Percentiles rank a stretch among this genome's conserved stretches.
phyloP scores from a whole-genome alignment of 2,329 filamentous ascomycete genomes.

The Fusarium cyanostomum region DNA sequence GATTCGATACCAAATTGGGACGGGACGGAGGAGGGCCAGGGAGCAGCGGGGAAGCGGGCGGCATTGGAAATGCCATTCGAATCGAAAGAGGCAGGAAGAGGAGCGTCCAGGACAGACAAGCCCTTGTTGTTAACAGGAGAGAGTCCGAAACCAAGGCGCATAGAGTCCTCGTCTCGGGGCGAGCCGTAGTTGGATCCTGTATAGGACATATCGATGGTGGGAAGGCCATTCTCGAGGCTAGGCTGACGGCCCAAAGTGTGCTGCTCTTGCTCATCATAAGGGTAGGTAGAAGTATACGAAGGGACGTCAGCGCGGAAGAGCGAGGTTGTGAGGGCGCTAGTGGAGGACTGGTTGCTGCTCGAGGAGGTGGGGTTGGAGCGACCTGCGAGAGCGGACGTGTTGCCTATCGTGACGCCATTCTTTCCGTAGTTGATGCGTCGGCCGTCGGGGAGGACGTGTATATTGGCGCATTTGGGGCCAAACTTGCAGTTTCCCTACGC shows the following conservation, averaged over 20 bases:
- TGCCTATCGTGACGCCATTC: constrained; percentile 72
- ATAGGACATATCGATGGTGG: constrained; percentile 68
- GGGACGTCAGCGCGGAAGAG: constrained; percentile 57
- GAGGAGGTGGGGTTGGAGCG: constrained; percentile 64
- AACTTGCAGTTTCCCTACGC: constrained; percentile 96
- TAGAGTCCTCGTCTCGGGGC: constrained; percentile 73
- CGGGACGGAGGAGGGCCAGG: constrained; percentile 91
- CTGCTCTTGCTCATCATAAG: constrained; percentile 54
- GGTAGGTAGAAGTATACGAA: constrained; percentile 51
- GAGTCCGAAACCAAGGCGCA: constrained; percentile 74
- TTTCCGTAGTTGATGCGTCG: constrained; percentile 86
- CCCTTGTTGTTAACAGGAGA: constrained; percentile 78
- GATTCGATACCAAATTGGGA: constrained; percentile 91
- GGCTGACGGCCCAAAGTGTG: constrained; percentile 59
- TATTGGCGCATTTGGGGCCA: constrained; percentile 95
- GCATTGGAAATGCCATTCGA: constrained; percentile 94
- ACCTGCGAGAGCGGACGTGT: constrained; percentile 67
- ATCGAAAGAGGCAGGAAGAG: constrained; percentile 93
- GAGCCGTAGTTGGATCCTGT: constrained; percentile 78
- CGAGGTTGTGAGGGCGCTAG: constrained; percentile 71
- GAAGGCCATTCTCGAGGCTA: constrained; percentile 64
- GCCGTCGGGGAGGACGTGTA: constrained; percentile 94
- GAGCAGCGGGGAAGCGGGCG: constrained; percentile 79
- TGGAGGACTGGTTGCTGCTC: constrained; percentile 67
- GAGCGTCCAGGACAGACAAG: constrained; percentile 92